These are phyloP conservation scores for Emiliania huxleyi DNA, from an alignment of 78 protist genomes.

Conservation along the genomic window DNA sequence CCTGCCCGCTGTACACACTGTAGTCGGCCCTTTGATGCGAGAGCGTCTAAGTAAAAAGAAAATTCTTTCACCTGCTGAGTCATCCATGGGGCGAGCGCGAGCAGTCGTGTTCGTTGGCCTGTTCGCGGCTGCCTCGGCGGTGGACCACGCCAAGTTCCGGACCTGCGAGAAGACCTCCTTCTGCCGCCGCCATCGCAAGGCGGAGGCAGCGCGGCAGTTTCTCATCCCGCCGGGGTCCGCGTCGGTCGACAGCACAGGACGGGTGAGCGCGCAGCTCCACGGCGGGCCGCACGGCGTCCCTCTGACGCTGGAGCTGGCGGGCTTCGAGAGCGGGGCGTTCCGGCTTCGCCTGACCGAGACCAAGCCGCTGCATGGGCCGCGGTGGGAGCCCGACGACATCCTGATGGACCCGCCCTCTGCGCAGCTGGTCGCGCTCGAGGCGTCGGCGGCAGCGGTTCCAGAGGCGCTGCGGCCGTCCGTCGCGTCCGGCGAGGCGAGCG, in stretches of 20 bases:
- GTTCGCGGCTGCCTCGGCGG: not conserved
- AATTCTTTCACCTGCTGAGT: too few species aligned
- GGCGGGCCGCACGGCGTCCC: not conserved
- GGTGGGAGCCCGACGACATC: conserved; percentile 26
- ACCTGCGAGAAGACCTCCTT: conserved; percentile 15
- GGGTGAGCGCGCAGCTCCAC: not conserved
- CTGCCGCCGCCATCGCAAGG: conserved; percentile 22
- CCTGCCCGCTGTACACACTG: too few species aligned
- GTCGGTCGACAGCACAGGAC: not conserved
- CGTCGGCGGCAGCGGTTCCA: not conserved
- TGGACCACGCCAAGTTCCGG: conserved; percentile 30
- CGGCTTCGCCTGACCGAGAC: conserved; percentile 37
- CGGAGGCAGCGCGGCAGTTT: not conserved
- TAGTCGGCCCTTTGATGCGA: too few species aligned
- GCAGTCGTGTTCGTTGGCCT: too few species aligned
- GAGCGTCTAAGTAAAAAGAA: too few species aligned
- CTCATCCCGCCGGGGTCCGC: not conserved
- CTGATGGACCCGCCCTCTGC: not conserved
- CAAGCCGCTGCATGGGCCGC: conserved; percentile 22
- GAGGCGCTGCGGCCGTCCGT: not conserved
- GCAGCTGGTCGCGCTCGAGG: not conserved
- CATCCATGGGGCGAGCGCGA: too few species aligned
- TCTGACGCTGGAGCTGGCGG: not conserved
- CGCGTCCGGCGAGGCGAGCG: not conserved
- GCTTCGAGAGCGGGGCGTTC: not conserved